A percentile compares a stretch with the other conserved stretches of the same genome.
Evolutionary conservation across 139 green algal species (phyloP).

Genomic region (Mesotaenium endlicherianum): DNA sequence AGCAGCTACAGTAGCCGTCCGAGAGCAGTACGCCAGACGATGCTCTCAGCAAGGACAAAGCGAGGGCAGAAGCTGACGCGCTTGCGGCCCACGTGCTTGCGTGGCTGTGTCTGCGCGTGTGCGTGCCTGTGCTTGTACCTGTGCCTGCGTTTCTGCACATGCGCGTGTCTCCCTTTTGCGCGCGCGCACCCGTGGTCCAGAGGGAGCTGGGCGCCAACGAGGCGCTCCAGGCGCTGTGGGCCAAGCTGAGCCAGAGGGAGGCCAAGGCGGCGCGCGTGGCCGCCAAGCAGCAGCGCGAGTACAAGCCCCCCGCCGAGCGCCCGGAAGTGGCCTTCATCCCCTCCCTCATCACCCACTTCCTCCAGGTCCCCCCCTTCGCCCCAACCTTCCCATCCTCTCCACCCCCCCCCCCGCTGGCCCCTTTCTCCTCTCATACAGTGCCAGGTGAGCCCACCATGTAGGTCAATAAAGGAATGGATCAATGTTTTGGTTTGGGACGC

Average conservation of each 20-base stretch:
- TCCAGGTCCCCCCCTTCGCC: conserved; percentile 46
- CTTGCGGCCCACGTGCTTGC: too few relatives aligned
- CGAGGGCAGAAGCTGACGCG: too few relatives aligned
- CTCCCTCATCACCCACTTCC: conserved; percentile 70
- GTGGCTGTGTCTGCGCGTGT: background rate
- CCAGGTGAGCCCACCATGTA: background rate
- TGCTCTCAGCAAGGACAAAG: too few relatives aligned
- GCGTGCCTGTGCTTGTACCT: background rate
- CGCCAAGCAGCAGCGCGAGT: conserved; percentile 15
- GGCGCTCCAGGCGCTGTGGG: conserved; percentile 82
- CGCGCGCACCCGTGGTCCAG: background rate
- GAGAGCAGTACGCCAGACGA: too few relatives aligned
- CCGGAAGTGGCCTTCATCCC: conserved; percentile 77
- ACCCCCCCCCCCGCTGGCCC: background rate
- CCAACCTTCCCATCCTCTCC: background rate
- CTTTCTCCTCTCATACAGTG: background rate
- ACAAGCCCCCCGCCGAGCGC: conserved; percentile 58
- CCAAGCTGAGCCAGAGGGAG: conserved; percentile 77
- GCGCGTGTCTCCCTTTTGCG: too few relatives aligned
- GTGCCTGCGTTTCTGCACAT: background rate
- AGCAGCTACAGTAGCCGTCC: too few relatives aligned
- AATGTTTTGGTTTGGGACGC: too few relatives aligned
- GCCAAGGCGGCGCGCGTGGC: conserved; percentile 62
- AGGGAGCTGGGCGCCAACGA: conserved; percentile 65
- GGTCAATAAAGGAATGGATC: too few relatives aligned